Percentiles rank a stretch among this genome's conserved stretches.
phyloP scores from a whole-genome alignment of 306 rosid genomes.

The Medicago truncatula region MtrunA17r5.0-ANR NC_053048.1:39808001-39808500 shows the following conservation, averaged over 20 bases:
- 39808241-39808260: conserved; percentile 87
- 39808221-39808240: conserved; percentile 91
- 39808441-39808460: conserved; percentile 96
- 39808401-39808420: conserved; percentile 89
- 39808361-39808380: conserved; percentile 87
- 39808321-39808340: conserved; percentile 27
- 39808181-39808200: conserved; percentile 93
- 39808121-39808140: conserved; percentile 4
- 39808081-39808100: background rate
- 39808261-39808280: conserved; percentile 92
- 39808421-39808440: conserved; percentile 94
- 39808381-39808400: conserved; percentile 98
- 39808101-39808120: conserved; percentile 29
- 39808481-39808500: conserved; percentile 95
- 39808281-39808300: conserved; percentile 24
- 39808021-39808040: conserved; percentile 13
- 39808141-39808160: conserved; percentile 19
- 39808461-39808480: conserved; percentile 94
- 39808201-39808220: conserved; percentile 98
- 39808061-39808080: conserved; percentile 22
- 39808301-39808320: conserved; percentile 37
- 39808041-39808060: background rate
- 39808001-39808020: conserved; percentile 19
- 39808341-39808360: conserved; percentile 59
- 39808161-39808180: conserved; percentile 43